Evolutionary conservation across 75 land plant species (phyloP).

Genomic region (Selaginella tamariscina): DNA sequence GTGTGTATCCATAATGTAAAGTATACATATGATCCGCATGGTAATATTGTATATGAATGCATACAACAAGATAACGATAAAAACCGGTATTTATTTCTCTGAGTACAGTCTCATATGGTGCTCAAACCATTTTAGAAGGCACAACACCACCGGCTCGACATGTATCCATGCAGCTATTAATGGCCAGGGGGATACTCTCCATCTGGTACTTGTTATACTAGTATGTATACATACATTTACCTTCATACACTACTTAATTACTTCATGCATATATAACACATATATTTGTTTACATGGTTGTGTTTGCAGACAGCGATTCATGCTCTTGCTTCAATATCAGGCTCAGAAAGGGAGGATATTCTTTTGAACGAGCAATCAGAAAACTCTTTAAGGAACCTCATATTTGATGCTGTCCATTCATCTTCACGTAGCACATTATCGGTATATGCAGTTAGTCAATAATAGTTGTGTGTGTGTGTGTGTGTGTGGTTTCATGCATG

Average conservation of each 20-base stretch:
- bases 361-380: slow-evolving; percentile 40
- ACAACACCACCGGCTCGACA: not conserved
- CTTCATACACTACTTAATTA: not conserved
- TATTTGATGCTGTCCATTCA: slow-evolving; percentile 38
- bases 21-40: too few species aligned
- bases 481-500: not conserved
- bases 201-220: too few species aligned
- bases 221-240: not conserved
- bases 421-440: slow-evolving; percentile 50
- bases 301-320: slow-evolving; percentile 59
- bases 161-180: not conserved
- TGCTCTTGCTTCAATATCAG: slow-evolving; percentile 60
- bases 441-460: slow-evolving; percentile 18
- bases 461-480: not conserved
- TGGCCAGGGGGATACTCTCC: too few species aligned
- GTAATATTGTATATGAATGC: too few species aligned
- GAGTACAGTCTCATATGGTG: not conserved
- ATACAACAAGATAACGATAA: too few species aligned
- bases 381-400: slow-evolving; percentile 39
- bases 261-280: too few species aligned
- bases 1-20: too few species aligned
- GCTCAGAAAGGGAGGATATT: slow-evolving; percentile 32
- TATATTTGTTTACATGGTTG: too few species aligned
- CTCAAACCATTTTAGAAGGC: not conserved
- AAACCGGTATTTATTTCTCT: not conserved